Percentiles rank a stretch among this genome's conserved stretches.
Conservation (phyloP, 306 rosid genomes). For the Vigna angularis region DNA sequence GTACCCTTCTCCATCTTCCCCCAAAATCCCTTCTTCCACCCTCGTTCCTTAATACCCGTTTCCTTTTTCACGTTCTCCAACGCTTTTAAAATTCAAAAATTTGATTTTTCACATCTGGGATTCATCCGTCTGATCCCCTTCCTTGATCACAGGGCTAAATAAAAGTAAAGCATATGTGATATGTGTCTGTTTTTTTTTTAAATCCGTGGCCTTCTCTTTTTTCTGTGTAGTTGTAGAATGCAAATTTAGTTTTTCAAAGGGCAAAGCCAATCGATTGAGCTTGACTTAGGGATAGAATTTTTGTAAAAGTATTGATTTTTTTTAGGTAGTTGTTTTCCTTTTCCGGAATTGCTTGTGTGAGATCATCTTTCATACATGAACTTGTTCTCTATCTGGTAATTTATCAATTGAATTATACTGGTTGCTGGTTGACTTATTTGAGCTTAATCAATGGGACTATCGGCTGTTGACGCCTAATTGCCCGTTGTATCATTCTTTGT, state of each 20-base stretch:
- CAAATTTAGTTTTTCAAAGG: background rate
- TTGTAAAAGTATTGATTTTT: background rate
- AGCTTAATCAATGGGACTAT: conserved; percentile 20
- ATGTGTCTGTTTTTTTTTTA: background rate
- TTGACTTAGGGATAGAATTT: background rate
- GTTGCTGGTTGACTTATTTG: conserved; percentile 31
- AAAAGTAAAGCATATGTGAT: background rate
- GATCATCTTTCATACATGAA: conserved; percentile 1
- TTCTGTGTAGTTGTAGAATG: background rate
- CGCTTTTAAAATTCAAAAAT: conserved; percentile 30
- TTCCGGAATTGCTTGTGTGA: background rate
- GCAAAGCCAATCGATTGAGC: conserved; percentile 1
- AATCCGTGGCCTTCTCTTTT: background rate
- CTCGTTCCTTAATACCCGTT: conserved; percentile 17
- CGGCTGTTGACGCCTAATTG: conserved; percentile 1
- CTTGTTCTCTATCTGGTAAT: conserved; percentile 23
- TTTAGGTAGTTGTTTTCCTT: background rate
- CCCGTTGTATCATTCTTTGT: conserved; percentile 15
- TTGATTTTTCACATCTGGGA: conserved; percentile 39
- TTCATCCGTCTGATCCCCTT: conserved; percentile 38
- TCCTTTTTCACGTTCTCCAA: conserved; percentile 15
- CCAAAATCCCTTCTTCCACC: background rate
- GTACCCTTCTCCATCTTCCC: conserved; percentile 39
- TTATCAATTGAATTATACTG: conserved; percentile 32
- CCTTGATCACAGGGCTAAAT: background rate